Evolutionary conservation across 305 asterid species (phyloP), one percentile per base, ranked within the genome.

Genomic region (Fraxinus sp.): DNA sequence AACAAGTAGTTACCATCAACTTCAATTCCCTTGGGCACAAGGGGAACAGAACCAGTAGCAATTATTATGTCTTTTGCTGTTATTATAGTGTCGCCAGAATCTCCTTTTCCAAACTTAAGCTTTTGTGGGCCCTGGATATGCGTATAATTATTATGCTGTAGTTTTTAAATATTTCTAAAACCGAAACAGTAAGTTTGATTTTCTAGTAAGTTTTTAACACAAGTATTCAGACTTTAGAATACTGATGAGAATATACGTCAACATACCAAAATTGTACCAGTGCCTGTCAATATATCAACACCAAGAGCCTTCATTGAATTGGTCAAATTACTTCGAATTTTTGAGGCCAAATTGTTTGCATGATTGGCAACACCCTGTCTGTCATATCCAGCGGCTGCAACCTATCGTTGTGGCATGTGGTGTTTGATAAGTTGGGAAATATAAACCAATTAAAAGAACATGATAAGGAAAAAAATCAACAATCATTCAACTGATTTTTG

Each of bases 341-440:
- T 97, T 62, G 97, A 89, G 77, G 99, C 98, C 90, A 97, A 81
- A 87, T 92, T 93, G 86, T 88, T 94, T 30, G 99, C 99, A 87
- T 97, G 98, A 85, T 97, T 97, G 81, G 97, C 98, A 49, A 97
- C 99, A 80, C 88, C 95, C 85, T 94, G 99, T 83, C 99, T 91
- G 87, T 94, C 97, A 87, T 97, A 97, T 81, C 96, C 95, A 75
- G 98, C 98, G 33, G 97, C 99, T 82, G 93, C 91, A 81, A 94
- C 98, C 99, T 97, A 77, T 78, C 72, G 87, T 87, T 75, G 55
- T 72, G 77, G 75, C 81, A 79, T 33, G 70, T 81, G 37, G 22
- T 83, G 77, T 83, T 35, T 30, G 76, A 77, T 84, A 78, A 83
- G 86, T 49, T 75, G 66, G 73, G 44, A 66, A 75, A 52, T 20